Base-by-base conservation (phyloP, 169 alveolate genomes). In the Eimeria acervulina region DNA sequence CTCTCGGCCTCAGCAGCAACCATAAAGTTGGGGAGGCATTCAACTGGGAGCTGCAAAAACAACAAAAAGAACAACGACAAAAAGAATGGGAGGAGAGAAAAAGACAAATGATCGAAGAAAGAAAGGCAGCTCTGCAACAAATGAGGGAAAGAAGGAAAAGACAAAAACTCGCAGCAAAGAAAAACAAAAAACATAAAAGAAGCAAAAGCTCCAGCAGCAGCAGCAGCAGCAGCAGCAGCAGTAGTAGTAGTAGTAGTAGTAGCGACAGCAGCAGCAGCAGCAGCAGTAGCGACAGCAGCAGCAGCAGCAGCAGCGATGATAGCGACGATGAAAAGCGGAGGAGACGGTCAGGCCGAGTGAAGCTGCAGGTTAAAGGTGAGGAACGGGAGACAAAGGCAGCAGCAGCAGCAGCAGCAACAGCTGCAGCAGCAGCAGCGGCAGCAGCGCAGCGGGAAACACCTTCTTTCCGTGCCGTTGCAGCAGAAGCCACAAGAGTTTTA, bases 21-120 rank as follows among this genome's bases (percentile, higher is more conserved):
- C 95, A 95, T 51, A 44, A 89, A 31, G 81, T 66, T 8, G 95
- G 97, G 8, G 74, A n/a, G 17, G 97, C 97, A n/a, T 95, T 95
- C 51, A 88, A 95, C 72, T 89, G 61, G 47, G 94, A 95, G 78
- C 33, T 55, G 85, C 95, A 95, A 80, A 40, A 90, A 74, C 72
- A 63, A 47, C 80, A 26, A 44, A 95, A 74, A 61, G 44, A 17
- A 31, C 63, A 40, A 61, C n/a, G 95, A 36, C 80, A 95, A 36
- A 31, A n/a, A 21, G 95, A 68, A 52, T 80, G 96, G 96, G 87
- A 94, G 89, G 92, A 92, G 52, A 42, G 95, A 17, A 51, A 36
- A n/a, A 28, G 68, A 52, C 44, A 31, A 21, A 78, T 78, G 91
- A 55, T 92, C 28, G 92, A 92, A 33, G 95, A 92, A 72, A 21